Evolutionary conservation across 257 asterid genomes (phyloP), one percentile per base, ranked within the genome.

Genomic region (Cruciata laevipes): DNA sequence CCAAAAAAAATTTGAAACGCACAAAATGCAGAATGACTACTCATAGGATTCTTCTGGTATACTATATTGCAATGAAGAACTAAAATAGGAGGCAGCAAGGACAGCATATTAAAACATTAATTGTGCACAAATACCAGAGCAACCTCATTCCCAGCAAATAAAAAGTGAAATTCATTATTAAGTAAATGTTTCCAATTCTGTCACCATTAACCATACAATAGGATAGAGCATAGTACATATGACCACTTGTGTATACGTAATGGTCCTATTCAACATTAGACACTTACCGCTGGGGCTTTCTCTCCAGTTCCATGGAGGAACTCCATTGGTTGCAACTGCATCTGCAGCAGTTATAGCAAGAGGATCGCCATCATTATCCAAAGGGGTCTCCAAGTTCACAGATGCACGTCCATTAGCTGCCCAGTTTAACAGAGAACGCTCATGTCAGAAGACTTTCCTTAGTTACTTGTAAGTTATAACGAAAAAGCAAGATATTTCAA

Each of bases 281-380:
- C 16, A 37, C 71, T 56, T 71, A 63, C 76, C 74, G 63, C 49
- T 59, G 40, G 73, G 75, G 71, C 69, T 63, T 73, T 78, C 97
- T 78, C 95, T 84, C 98, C 98, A 92, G 66, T 81, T 89, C 98
- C 98, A 92, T 3, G 98, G 97, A 74, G 98, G 89, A 75, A 74
- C 89, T 56, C 93, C 97, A 72, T 84, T 76, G 47, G 87, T 89
- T 65, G 83, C 89, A 75, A 89, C 95, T 60, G 91, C 91, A 68
- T 89, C 97, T 47, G 93, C 86, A 47, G 97, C 85, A 58, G 95
- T 81, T 20, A 88, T 87, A 57, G 96, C 96, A 69, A 92, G 95
- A 70, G 97, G 98, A 68, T 81, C 96, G 30, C 89, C 97, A 4
- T 92, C 96, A n/a, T 86, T 93, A 80, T 92, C 97, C 79, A 83